These are phyloP conservation scores for Candida tallmaniae DNA, from an alignment of 805 yeast genomes.

Conservation along the genomic window DNA sequence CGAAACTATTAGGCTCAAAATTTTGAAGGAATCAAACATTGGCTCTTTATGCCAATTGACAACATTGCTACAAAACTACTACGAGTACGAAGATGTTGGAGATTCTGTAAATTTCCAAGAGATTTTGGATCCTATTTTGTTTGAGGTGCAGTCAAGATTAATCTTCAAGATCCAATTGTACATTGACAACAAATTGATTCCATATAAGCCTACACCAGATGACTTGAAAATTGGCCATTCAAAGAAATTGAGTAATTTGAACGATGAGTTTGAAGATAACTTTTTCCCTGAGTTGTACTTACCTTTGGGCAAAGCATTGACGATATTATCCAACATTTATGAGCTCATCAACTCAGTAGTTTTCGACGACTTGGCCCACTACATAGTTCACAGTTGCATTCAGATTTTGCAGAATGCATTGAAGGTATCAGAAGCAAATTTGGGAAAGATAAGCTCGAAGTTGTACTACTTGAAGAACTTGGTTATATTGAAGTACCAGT, in stretches of 20 bases:
- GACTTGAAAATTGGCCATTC: constrained; percentile 59
- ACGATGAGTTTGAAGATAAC: constrained; percentile 34
- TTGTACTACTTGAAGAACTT: constrained; percentile 70
- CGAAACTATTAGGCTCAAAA: constrained; percentile 59
- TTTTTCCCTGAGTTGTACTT: constrained; percentile 53
- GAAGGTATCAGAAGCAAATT: constrained; percentile 36
- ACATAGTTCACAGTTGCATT: constrained; percentile 75
- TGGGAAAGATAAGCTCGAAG: constrained; percentile 54
- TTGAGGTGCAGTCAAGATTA: constrained; percentile 75
- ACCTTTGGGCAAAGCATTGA: constrained; percentile 66
- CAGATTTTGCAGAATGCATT: constrained; percentile 52
- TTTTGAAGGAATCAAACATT: constrained; percentile 69
- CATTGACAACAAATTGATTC: constrained; percentile 63
- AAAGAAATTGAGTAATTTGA: constrained; percentile 17
- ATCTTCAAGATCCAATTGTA: constrained; percentile 74
- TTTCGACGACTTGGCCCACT: constrained; percentile 87
- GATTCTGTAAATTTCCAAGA: constrained; percentile 38
- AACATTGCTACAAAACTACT: constrained; percentile 61
- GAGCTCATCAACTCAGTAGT: constrained; percentile 72
- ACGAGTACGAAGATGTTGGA: constrained; percentile 53
- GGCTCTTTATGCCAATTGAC: constrained; percentile 70
- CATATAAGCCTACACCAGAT: constrained; percentile 61
- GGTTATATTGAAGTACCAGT: constrained; percentile 62
- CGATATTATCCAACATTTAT: constrained; percentile 70
- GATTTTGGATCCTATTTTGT: constrained; percentile 64